Evolutionary conservation across 1,139 yeast genomes (phyloP).

Genomic region (Taphrina betulina): DNA sequence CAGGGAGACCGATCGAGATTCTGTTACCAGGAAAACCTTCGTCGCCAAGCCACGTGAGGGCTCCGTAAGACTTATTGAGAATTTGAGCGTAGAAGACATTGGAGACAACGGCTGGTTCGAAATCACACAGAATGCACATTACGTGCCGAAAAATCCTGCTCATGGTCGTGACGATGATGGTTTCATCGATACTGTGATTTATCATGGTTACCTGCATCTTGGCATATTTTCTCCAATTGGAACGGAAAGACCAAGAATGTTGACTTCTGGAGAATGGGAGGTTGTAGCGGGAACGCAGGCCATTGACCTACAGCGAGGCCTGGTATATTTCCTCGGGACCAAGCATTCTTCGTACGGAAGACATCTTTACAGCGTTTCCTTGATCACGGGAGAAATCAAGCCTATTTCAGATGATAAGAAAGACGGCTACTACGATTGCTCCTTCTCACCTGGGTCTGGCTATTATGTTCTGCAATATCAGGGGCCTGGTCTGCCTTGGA

Average conservation of each 20-base stretch:
- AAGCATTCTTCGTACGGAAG: slow-evolving; percentile 56
- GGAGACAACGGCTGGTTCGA: slow-evolving; percentile 76
- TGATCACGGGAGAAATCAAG: slow-evolving; percentile 49
- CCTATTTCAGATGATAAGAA: slow-evolving; percentile 56
- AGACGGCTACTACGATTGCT: slow-evolving; percentile 67
- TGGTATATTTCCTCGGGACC: slow-evolving; percentile 65
- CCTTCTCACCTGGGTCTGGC: slow-evolving; percentile 61
- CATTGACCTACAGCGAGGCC: slow-evolving; percentile 54
- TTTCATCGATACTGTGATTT: slow-evolving; percentile 72
- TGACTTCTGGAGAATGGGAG: slow-evolving; percentile 71
- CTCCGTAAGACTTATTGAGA: slow-evolving; percentile 49
- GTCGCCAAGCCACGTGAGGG: slow-evolving; percentile 50
- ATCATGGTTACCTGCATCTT: slow-evolving; percentile 64
- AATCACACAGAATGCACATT: slow-evolving; percentile 68
- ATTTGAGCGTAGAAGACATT: slow-evolving; percentile 47
- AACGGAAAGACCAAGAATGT: slow-evolving; percentile 50
- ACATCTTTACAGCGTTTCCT: slow-evolving; percentile 54
- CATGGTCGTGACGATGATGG: slow-evolving; percentile 51
- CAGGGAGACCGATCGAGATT: slow-evolving; percentile 69
- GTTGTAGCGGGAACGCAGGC: slow-evolving; percentile 59
- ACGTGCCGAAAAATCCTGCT: slow-evolving; percentile 59
- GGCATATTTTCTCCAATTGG: slow-evolving; percentile 60
- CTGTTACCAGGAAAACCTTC: slow-evolving; percentile 59
- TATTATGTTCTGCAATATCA: slow-evolving; percentile 55
- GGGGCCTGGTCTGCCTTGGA: slow-evolving; percentile 71